phyloP scores from a whole-genome alignment of 2,329 filamentous ascomycete species.

The Fusarium torulosum region DNA sequence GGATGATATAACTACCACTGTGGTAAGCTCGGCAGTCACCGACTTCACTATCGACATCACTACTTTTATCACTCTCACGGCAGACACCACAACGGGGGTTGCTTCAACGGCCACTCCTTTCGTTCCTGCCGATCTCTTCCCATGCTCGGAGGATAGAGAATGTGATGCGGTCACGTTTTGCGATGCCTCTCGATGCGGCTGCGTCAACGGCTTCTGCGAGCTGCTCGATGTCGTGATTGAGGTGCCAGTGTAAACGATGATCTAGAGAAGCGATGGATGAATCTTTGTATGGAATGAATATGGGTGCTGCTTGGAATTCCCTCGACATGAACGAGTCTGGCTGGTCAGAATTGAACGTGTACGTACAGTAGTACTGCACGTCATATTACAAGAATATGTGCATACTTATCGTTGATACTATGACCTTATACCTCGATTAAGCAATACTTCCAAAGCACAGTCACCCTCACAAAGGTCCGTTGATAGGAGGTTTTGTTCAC shows the following conservation, averaged over 20 bases:
- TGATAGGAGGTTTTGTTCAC: too few species aligned
- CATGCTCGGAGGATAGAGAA: not conserved
- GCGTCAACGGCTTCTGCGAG: not conserved
- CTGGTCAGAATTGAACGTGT: too few species aligned
- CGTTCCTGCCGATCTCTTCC: not conserved
- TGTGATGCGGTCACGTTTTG: not conserved
- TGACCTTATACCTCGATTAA: too few species aligned
- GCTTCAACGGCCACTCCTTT: not conserved
- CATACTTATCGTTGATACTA: too few species aligned
- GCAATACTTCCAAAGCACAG: too few species aligned
- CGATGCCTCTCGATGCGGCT: not conserved
- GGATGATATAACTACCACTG: not conserved
- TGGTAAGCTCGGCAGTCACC: not conserved
- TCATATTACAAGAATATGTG: too few species aligned
- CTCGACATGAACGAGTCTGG: too few species aligned
- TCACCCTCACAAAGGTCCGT: too few species aligned
- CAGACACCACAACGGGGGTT: not conserved
- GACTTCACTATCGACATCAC: conserved; percentile 8
- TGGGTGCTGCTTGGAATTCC: too few species aligned
- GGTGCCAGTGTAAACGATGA: not conserved
- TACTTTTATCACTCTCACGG: not conserved
- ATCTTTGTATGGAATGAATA: too few species aligned
- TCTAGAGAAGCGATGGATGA: too few species aligned
- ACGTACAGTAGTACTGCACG: too few species aligned
- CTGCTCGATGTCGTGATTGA: not conserved